Percentiles rank a stretch among this genome's conserved stretches.
Evolutionary conservation across 306 rosid species (phyloP).

Genomic region (Lathyrus tuberosus): DNA sequence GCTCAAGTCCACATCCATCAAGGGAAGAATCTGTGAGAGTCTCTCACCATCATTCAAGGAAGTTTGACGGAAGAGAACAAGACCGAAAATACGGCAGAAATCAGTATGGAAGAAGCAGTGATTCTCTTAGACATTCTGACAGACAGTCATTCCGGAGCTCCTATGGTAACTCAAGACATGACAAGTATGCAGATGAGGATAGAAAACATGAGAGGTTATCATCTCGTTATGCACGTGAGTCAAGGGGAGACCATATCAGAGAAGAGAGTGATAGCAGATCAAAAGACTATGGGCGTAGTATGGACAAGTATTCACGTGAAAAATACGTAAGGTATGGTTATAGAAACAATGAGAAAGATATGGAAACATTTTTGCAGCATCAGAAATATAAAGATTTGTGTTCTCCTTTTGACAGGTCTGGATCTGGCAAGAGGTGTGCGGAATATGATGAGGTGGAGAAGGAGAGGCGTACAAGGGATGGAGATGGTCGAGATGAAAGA

Average conservation of each 20-base stretch:
- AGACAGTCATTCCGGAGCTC: constrained; percentile 61
- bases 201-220: constrained; percentile 54
- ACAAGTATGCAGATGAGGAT: constrained; percentile 63
- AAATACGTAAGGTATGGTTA: constrained; percentile 60
- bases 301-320: constrained; percentile 63
- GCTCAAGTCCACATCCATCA: constrained; percentile 56
- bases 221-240: constrained; percentile 61
- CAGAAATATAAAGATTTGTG: constrained; percentile 58
- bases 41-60: constrained; percentile 56
- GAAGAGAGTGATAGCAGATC: constrained; percentile 58
- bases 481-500: constrained; percentile 64
- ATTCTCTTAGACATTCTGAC: constrained; percentile 67
- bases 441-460: constrained; percentile 56
- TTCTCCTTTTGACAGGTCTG: constrained; percentile 59
- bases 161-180: constrained; percentile 66
- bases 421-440: constrained; percentile 59
- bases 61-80: constrained; percentile 57
- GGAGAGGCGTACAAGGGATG: constrained; percentile 55
- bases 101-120: constrained; percentile 59
- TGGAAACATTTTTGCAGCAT: constrained; percentile 48
- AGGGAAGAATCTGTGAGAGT: constrained; percentile 52
- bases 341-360: constrained; percentile 62
- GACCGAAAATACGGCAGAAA: constrained; percentile 58
- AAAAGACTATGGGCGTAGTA: constrained; percentile 51
- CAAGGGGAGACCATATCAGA: constrained; percentile 62